phyloP scores from a whole-genome alignment of 2,329 filamentous ascomycete species.

The Xylaria polymorpha region DNA sequence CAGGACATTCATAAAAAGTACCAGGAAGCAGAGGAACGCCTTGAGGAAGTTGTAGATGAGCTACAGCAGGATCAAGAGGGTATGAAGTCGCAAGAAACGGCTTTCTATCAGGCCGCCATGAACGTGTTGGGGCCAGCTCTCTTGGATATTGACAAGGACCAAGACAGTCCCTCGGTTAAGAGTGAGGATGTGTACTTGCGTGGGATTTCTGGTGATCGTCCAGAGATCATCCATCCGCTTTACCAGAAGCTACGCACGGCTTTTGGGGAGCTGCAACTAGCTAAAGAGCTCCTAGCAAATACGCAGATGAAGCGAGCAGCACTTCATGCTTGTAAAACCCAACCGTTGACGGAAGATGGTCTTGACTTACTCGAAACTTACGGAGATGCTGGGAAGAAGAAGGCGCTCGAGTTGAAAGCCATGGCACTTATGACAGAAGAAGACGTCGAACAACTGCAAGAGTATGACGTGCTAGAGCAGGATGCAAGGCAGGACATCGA shows the following conservation, averaged over 20 bases:
- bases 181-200: constrained; percentile 42
- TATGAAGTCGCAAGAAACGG: constrained; percentile 43
- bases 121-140: constrained; percentile 33
- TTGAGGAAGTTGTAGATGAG: constrained; percentile 47
- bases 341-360: constrained; percentile 40
- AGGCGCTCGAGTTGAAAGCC: constrained; percentile 49
- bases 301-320: constrained; percentile 54
- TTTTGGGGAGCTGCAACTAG: constrained; percentile 59
- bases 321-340: constrained; percentile 41
- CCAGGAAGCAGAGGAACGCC: constrained; percentile 45
- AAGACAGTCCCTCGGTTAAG: constrained; percentile 36
- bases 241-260: constrained; percentile 58
- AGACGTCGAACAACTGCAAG: constrained; percentile 58
- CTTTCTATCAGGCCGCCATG: constrained; percentile 44
- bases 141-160: constrained; percentile 33
- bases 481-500: constrained; percentile 52
- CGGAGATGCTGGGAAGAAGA: constrained; percentile 53
- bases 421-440: constrained; percentile 51
- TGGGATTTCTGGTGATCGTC: constrained; percentile 49
- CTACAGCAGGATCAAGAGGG: constrained; percentile 43
- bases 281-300: constrained; percentile 60
- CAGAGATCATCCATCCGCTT: constrained; percentile 60
- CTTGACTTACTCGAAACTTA: constrained; percentile 43
- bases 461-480: constrained; percentile 55
- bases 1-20: constrained; percentile 39